Base-by-base conservation (phyloP, 495 filamentous ascomycete genomes). In the Aspergillus baeticus region DNA sequence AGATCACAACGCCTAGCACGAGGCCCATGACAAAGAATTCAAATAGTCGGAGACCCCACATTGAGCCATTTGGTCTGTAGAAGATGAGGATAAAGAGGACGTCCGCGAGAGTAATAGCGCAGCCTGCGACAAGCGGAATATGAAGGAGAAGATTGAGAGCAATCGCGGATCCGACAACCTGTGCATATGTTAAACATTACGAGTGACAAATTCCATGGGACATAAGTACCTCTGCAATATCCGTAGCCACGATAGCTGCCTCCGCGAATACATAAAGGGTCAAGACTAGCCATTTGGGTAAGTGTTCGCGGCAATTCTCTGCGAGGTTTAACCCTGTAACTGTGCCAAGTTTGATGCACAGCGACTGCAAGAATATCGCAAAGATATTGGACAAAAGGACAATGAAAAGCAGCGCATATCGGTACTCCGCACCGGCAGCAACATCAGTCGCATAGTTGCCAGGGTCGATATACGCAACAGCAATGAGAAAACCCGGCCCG, bases 131-230 rank as follows among this genome's bases (percentile, higher is more conserved):
- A 3, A 96, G 76, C 1, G 92, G 92, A 6, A 96, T 80, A 21
- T 90, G 80, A 8, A 91, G 73, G 3, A 96, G 81, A 11, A 96
- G 71, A 63, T 96, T 94, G 53, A 96, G 76, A n/a, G 89, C 89
- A 64, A 96, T 96, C 3, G 92, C 91, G 1, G 89, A 92, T 36
- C 92, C 92, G 58, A 96, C 90, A 34, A 96, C 90, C 88, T 90
- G 55, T 23, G 35, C 55, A 55, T 35, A 39, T 3, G 18, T 55
- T 52, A 46, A 33, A 14, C 4, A 18, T 10, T 10, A 7, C 8
- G 22, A 26, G 29, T 0, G 34, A 26, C 17, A 21, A 2, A 1
- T 10, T 21, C 8, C 29, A 44, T 51, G 20, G 10, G 13, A 36
- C 14, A 17, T 10, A 5, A 21, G 35, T 69, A 81, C 84, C 80